Base-by-base conservation (phyloP, 140 eudicot genomes). In the Flaveria floridana region DNA sequence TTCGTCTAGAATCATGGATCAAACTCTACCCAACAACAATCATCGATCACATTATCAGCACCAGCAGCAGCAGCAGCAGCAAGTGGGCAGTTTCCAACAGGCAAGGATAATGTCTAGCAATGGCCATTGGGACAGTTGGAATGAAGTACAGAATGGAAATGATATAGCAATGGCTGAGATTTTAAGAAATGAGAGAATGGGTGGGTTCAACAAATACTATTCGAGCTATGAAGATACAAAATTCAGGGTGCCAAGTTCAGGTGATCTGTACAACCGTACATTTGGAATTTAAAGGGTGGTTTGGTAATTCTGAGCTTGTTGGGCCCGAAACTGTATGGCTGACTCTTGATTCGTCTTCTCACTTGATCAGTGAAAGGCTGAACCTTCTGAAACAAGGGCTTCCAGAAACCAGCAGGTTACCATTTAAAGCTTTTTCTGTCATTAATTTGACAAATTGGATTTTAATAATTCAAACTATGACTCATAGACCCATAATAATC, bases 121-220 rank as follows among this genome's bases (percentile, higher is more conserved):
- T 44, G 88, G 92, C 6, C 94, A 85, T 74, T 89, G 92, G 99
- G 74, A 70, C n/a, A 16, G 89, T 62, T 90, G 99, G 99, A 88
- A 69, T 78, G 95, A 87, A 75, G 78, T 84, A 21, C 96, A 79
- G 21, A 76, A 61, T 52, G 88, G 88, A 18, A 88, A 91, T 76
- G 85, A 82, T 79, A 73, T 84, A 71, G 86, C 89, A 18, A 77
- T 88, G 84, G 86, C 89, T 2, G 99, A 91, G 78, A 79, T 88
- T 13, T 83, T 86, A 15, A 85, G 97, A 79, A 81, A 76, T 42
- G 97, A 94, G 70, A 83, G 96, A 81, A 30, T 85, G 63, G 95
- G 80, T 14, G 75, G 92, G 14, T 77, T 69, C 23, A 91, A 84
- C 59, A 88, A 84, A 72, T 78, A 81, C 70, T 93, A 79, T 76